Conservation (phyloP, 2,329 filamentous ascomycete genomes). For the Calonectria honghensis region DNA sequence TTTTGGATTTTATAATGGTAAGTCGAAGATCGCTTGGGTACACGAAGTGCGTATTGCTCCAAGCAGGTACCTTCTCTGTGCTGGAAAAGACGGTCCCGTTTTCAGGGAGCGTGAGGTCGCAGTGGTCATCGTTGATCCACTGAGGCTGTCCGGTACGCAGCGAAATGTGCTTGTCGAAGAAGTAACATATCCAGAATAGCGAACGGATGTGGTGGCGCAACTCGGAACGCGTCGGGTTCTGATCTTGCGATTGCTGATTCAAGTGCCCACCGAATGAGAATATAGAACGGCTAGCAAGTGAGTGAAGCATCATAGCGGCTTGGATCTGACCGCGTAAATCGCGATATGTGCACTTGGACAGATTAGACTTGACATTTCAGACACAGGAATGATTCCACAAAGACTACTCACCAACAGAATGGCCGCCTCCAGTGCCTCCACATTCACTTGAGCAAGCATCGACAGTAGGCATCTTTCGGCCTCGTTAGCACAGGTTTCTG, state of each 20-base stretch:
- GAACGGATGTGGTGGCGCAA: conserved; percentile 7
- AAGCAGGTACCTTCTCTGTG: background rate
- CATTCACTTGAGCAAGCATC: background rate
- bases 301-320: background rate
- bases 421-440: background rate
- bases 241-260: background rate
- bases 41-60: background rate
- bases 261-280: background rate
- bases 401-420: conserved; percentile 1
- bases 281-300: background rate
- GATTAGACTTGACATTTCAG: background rate
- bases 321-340: background rate
- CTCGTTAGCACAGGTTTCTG: background rate
- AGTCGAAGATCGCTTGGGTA: conserved; percentile 4
- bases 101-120: background rate
- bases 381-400: too few relatives aligned
- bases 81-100: background rate
- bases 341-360: background rate
- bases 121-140: conserved; percentile 21
- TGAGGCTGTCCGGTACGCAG: conserved; percentile 6
- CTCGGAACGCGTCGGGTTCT: background rate
- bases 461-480: background rate
- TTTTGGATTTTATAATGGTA: conserved; percentile 5
- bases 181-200: conserved; percentile 10
- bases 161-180: conserved; percentile 9